Base-by-base conservation (phyloP, 1,284 basidiomycete genomes). In the Ceraceosorus bombacis region DNA sequence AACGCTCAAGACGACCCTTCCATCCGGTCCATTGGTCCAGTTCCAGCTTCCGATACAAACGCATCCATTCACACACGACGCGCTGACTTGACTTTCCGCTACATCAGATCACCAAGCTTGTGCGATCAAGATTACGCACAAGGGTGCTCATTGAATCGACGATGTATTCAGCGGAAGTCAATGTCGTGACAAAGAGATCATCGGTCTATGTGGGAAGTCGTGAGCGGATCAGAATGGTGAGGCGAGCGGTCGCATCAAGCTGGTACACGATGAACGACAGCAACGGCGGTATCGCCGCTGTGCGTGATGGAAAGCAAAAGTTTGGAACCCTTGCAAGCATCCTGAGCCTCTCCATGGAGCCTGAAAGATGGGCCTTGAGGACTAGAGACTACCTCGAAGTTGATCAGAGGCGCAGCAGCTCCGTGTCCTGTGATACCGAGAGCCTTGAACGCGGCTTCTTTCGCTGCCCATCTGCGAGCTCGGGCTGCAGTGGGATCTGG, bases 361-460 rank as follows among this genome's bases (percentile, higher is more conserved):
- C 57, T 79, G 82, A 60, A 95, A 89, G 41, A 82, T 81, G 6
- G 90, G 90, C 27, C 81, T 41, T 78, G 69, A 13, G 75, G 61
- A 38, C 78, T 84, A 49, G 88, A 85, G 63, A 94, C 81, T 70
- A 98, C 94, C 80, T 97, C 95, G 68, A 98, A 96, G 66, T 97
- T 93, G 80, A 89, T 90, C 87, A 98, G 87, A 37, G 88, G 82
- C 13, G 94, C 91, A 12, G 85, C 89, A 5, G 92, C 90, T 49
- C 95, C 95, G 79, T 92, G 89, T 5, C 89, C 92, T 17, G 86
- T 81, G 49, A 93, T 87, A 41, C 89, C 88, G 12, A 98, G 84
- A n/a, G 91, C 89, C 81, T 98, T 98, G 86, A 98, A 96, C 56
- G 93, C 88, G 9, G 93, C 94, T 79, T 98, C 95, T 80, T 97